phyloP scores from a whole-genome alignment of 257 asterid genomes.

The Primulina eburnea region DNA sequence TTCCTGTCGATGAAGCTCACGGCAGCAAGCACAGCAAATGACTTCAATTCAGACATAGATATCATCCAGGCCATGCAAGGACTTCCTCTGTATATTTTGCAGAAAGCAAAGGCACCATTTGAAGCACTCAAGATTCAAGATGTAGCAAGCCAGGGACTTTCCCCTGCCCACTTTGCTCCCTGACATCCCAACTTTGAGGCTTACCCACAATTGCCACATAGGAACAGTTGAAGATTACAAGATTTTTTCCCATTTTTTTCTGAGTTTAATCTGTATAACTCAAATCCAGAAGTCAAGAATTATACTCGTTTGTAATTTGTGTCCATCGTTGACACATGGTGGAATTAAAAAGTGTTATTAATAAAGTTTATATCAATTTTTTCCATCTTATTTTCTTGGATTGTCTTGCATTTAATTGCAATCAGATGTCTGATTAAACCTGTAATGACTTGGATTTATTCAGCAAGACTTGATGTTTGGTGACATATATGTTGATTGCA shows the following conservation, averaged over 20 bases:
- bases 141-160: conserved; percentile 38
- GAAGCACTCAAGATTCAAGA: conserved; percentile 56
- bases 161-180: conserved; percentile 34
- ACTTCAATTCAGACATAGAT: conserved; percentile 60
- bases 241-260: too few species aligned
- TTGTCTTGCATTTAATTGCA: background rate
- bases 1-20: conserved; percentile 86
- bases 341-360: background rate
- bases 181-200: conserved; percentile 44
- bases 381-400: background rate
- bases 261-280: conserved; percentile 29
- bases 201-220: conserved; percentile 41
- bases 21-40: conserved; percentile 64
- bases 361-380: too few species aligned
- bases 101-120: conserved; percentile 54
- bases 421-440: background rate
- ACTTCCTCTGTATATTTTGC: conserved; percentile 18
- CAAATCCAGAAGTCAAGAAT: conserved; percentile 7
- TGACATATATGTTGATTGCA: background rate
- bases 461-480: background rate
- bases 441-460: background rate
- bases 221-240: conserved; percentile 34
- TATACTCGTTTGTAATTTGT: conserved; percentile 11
- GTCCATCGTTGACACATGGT: background rate
- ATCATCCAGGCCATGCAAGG: conserved; percentile 54